Base-by-base conservation (phyloP, 1,284 basidiomycete genomes). In the Apiotrichum akiyoshidainum region DNA sequence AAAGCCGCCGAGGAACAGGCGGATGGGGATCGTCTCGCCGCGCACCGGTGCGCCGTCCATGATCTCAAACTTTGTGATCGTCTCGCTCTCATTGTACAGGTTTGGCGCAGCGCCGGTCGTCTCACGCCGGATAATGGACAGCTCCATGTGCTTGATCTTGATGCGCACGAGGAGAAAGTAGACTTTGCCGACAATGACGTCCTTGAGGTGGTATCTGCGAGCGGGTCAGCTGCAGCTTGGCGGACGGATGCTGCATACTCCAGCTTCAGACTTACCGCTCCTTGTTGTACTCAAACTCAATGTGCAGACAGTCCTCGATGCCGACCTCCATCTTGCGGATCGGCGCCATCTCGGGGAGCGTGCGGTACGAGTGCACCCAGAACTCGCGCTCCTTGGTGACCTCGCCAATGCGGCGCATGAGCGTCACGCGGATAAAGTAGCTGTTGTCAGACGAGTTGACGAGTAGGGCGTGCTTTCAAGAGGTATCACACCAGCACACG, bases 271-370 rank as follows among this genome's bases (percentile, higher is more conserved):
- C 87, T 64, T 64, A 90, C 92, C 98, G 98, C 59, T 93, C 96
- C 78, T 98, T 98, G 83, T 99, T 98, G 81, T 99, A 98, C 79
- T 99, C 95, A 70, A 99, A 98, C 78, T 99, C 95, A 71, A 99
- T 99, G 76, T 99, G 95, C 67, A 98, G 79, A 77, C 95, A 98
- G 74, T 99, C 95, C 75, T 98, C 95, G 63, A 99, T 98, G 17
- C 95, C 95, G 40, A 99, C 96, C 78, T 99, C 95, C 96, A 99
- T 99, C 83, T 96, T 98, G 81, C 98, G 97, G 37, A 91, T 89
- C 74, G 94, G 95, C 79, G 96, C 98, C 68, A 86, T 89, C 75
- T 99, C 96, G 57, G 95, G 93, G 3, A 95, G 95, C 90, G 97
- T 96, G 42, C 94, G 88, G 81, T 90, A 99, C 12, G 91, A 95